A percentile compares a stretch with the other conserved stretches of the same genome.
These are phyloP conservation scores for Neofusicoccum umdonicola DNA, from an alignment of 2,329 filamentous ascomycete genomes.

Conservation along the genomic window DNA sequence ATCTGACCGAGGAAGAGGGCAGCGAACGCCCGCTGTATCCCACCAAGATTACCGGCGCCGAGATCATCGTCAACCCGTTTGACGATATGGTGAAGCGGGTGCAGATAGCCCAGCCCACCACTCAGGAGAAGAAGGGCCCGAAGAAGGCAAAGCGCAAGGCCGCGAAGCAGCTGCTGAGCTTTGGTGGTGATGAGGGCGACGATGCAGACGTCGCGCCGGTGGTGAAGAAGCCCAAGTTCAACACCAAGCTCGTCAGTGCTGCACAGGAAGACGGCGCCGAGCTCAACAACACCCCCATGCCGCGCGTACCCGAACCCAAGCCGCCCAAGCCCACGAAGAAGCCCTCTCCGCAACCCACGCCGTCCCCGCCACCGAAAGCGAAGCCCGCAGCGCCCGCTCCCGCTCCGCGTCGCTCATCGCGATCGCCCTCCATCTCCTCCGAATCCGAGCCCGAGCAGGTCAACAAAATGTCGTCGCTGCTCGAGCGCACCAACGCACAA, in stretches of 20 bases:
- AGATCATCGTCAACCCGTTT: conserved; percentile 79
- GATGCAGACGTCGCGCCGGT: conserved; percentile 58
- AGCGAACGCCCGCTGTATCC: conserved; percentile 84
- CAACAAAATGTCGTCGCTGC: conserved; percentile 38
- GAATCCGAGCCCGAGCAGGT: conserved; percentile 33
- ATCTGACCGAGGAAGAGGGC: conserved; percentile 71
- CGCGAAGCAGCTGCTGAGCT: conserved; percentile 75
- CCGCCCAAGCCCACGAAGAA: not conserved
- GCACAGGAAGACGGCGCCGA: conserved; percentile 39
- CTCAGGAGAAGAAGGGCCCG: conserved; percentile 44
- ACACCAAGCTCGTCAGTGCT: conserved; percentile 66
- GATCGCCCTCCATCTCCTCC: conserved; percentile 15
- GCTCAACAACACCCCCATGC: not conserved
- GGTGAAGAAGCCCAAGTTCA: conserved; percentile 74
- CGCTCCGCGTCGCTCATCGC: conserved; percentile 1
- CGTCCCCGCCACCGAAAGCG: not conserved
- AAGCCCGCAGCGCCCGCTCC: not conserved
- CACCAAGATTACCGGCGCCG: conserved; percentile 69
- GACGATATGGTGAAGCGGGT: conserved; percentile 73
- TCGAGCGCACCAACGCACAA: conserved; percentile 74
- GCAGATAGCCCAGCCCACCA: conserved; percentile 53
- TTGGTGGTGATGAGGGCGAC: conserved; percentile 63
- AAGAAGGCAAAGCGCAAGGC: conserved; percentile 66
- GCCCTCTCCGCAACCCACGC: not conserved
- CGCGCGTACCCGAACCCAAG: not conserved